A percentile compares a stretch with the other conserved stretches of the same genome.
Evolutionary conservation across 495 filamentous ascomycete species (phyloP).

Genomic region (Podospora pseudopauciseta): DNA sequence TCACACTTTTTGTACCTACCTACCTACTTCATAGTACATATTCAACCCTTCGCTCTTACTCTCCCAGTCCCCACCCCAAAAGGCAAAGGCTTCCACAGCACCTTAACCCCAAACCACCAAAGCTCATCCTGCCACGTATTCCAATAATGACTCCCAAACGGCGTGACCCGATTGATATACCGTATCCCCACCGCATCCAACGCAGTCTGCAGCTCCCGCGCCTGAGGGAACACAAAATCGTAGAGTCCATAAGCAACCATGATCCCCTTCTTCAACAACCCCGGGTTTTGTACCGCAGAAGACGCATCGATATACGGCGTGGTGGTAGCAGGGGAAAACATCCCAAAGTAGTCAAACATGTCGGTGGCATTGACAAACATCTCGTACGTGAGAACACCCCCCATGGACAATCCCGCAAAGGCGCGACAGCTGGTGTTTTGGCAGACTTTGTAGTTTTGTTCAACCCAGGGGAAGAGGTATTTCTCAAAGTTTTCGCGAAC

Average conservation of each 20-base stretch:
- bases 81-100: constrained; percentile 30
- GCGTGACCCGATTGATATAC: constrained; percentile 26
- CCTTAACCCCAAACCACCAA: constrained; percentile 35
- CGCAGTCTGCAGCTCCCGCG: constrained; percentile 28
- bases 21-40: background rate
- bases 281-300: constrained; percentile 23
- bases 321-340: constrained; percentile 32
- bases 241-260: constrained; percentile 34
- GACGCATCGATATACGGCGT: constrained; percentile 23
- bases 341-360: constrained; percentile 31
- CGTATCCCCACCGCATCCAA: constrained; percentile 18
- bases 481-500: constrained; percentile 33
- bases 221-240: constrained; percentile 26
- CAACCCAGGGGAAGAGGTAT: constrained; percentile 33
- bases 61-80: constrained; percentile 1
- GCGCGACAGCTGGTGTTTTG: constrained; percentile 28
- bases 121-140: constrained; percentile 38
- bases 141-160: constrained; percentile 33
- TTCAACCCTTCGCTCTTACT: background rate
- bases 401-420: constrained; percentile 33
- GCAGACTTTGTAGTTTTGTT: constrained; percentile 24
- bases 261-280: constrained; percentile 25
- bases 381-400: constrained; percentile 34
- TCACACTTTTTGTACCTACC: background rate
- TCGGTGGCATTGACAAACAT: constrained; percentile 36